Evolutionary conservation across 1,139 yeast genomes (phyloP).

Genomic region (Hansenula sp.): DNA sequence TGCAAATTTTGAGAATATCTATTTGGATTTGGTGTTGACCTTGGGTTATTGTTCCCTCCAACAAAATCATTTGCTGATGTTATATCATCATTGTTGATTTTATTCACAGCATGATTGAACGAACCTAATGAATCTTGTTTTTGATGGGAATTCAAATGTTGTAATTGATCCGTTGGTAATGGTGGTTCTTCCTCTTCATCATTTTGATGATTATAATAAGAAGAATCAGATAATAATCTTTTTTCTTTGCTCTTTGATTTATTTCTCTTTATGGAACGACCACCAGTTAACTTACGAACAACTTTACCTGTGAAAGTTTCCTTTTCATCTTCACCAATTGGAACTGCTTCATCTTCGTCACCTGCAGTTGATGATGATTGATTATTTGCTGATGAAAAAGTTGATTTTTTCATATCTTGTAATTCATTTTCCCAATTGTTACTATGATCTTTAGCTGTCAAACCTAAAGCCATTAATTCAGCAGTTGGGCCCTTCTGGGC

Average conservation of each 20-base stretch:
- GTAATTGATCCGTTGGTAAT: slow-evolving; percentile 6
- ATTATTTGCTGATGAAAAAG: slow-evolving; percentile 8
- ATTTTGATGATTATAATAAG: slow-evolving; percentile 3
- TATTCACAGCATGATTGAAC: slow-evolving; percentile 11
- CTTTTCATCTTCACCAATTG: slow-evolving; percentile 18
- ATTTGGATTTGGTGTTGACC: slow-evolving; percentile 1
- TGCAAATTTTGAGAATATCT: slow-evolving; percentile 3
- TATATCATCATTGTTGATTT: slow-evolving; percentile 6
- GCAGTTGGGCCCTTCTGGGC: slow-evolving; percentile 37
- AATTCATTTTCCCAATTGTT: slow-evolving; percentile 63
- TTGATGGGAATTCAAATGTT: slow-evolving; percentile 6
- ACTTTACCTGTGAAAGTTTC: slow-evolving; percentile 31
- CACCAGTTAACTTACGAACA: slow-evolving; percentile 27
- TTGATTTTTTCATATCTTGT: slow-evolving; percentile 29
- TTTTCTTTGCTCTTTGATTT: slow-evolving; percentile 10
- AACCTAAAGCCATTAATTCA: slow-evolving; percentile 63
- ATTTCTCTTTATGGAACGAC: slow-evolving; percentile 18
- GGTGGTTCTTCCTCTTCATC: slow-evolving; percentile 6
- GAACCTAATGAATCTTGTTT: slow-evolving; percentile 17
- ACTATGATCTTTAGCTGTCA: slow-evolving; percentile 69
- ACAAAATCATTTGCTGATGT: slow-evolving; percentile 19
- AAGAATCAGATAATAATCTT: slow-evolving; percentile 13
- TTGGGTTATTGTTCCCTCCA: slow-evolving; percentile 1
- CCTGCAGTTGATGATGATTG: slow-evolving; percentile 5
- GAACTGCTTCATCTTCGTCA: slow-evolving; percentile 15